These are phyloP conservation scores for Ophiognomonia clavigignenti-juglandacearum DNA, from an alignment of 2,329 filamentous ascomycete genomes.

Conservation along the genomic window DNA sequence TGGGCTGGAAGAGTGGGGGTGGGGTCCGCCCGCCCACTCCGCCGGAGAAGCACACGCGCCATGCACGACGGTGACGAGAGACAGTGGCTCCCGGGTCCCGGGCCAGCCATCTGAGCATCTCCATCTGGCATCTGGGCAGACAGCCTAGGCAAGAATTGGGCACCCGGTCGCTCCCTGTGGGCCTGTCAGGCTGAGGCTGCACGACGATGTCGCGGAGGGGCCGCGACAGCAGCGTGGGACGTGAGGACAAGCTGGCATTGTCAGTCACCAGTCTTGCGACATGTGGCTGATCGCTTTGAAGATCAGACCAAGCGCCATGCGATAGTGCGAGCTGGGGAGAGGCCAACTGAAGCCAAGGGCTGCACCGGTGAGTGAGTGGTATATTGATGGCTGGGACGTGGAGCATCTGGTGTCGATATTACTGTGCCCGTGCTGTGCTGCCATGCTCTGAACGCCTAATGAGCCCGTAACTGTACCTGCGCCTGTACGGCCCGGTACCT, in stretches of 20 bases:
- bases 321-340: background rate
- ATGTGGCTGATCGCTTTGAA: constrained; percentile 9
- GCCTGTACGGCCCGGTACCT: background rate
- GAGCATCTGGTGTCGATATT: no score
- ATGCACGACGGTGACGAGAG: constrained; percentile 8
- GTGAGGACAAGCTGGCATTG: no score
- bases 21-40: background rate
- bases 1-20: constrained; percentile 5
- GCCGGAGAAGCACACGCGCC: constrained; percentile 4
- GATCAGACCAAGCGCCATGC: no score
- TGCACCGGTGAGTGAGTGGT: background rate
- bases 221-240: no score
- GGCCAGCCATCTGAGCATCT: background rate
- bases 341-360: background rate
- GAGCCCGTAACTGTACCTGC: no score
- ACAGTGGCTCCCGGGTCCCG: background rate
- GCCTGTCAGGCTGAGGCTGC: background rate
- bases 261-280: constrained; percentile 1
- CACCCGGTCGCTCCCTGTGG: no score
- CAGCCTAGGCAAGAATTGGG: no score
- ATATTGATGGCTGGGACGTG: background rate
- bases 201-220: constrained; percentile 14
- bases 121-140: no score
- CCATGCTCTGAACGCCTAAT: no score
- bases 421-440: no score